Evolutionary conservation across 2,329 filamentous ascomycete genomes (phyloP).

Genomic region (Trichoderma afroharzianum): DNA sequence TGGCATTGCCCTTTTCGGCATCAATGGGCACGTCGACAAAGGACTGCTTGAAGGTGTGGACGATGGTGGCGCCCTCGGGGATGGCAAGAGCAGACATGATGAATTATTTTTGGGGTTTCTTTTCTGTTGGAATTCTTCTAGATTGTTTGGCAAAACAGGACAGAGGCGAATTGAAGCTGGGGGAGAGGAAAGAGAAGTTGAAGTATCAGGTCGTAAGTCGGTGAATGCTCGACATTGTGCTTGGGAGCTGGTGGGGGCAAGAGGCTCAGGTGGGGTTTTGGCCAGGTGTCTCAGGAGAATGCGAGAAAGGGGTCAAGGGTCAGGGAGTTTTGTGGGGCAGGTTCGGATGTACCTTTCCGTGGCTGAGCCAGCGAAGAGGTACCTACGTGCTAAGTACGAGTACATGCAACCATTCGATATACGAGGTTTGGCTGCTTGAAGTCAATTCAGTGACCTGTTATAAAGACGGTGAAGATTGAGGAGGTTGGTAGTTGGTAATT

Average conservation of each 20-base stretch:
- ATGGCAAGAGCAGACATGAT: constrained; percentile 50
- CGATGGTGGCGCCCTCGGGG: constrained; percentile 71
- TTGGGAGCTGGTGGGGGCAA: constrained; percentile 11
- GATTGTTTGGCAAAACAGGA: neutral
- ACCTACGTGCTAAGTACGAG: neutral
- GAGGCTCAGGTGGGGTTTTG: constrained; percentile 13
- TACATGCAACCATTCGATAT: neutral
- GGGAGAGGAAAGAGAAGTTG: neutral
- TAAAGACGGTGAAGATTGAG: neutral
- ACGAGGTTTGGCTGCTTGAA: neutral
- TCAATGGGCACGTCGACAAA: constrained; percentile 81
- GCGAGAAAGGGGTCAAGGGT: constrained; percentile 5
- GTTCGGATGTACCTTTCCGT: neutral
- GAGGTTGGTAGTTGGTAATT: neutral
- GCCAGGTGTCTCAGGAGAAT: neutral
- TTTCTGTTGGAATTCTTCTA: neutral
- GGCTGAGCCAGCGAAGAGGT: neutral
- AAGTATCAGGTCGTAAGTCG: constrained; percentile 8
- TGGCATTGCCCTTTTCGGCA: constrained; percentile 67
- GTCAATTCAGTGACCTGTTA: neutral
- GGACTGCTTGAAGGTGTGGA: constrained; percentile 78
- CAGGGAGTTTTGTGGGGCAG: neutral
- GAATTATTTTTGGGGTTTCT: neutral
- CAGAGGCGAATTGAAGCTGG: neutral
- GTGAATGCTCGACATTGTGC: constrained; percentile 9